Evolutionary conservation across 345 rosid species (phyloP).

Genomic region (Nephelium lappaceum): DNA sequence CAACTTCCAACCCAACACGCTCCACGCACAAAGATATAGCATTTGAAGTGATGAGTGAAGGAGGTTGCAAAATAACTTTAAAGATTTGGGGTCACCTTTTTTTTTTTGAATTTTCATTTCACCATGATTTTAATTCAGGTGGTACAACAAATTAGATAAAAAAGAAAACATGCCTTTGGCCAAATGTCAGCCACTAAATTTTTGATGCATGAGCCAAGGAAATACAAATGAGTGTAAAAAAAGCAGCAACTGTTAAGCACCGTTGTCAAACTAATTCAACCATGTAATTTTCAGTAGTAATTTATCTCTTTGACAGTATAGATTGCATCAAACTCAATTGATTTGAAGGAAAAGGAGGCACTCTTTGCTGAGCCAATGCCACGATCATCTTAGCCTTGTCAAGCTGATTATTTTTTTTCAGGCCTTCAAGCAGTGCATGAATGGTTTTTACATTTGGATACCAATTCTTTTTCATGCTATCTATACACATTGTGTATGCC

Average conservation of each 20-base stretch:
- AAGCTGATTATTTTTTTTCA: conserved; percentile 46
- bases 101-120: conserved; percentile 18
- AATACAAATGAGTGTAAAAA: conserved; percentile 23
- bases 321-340: conserved; percentile 50
- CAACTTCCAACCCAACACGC: not conserved
- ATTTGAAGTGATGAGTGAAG: not conserved
- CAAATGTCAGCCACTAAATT: conserved; percentile 14
- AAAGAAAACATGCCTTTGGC: conserved; percentile 20
- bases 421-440: conserved; percentile 54
- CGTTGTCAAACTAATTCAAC: conserved; percentile 7
- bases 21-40: not conserved
- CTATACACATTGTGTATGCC: conserved; percentile 74
- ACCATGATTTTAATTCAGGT: conserved; percentile 25
- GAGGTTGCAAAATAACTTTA: conserved; percentile 17
- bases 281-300: conserved; percentile 9
- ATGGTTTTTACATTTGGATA: conserved; percentile 64
- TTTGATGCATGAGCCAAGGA: conserved; percentile 8
- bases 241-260: conserved; percentile 15
- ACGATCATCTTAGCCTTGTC: conserved; percentile 55
- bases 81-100: conserved; percentile 2
- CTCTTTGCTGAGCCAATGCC: conserved; percentile 44
- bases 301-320: conserved; percentile 33
- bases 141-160: conserved; percentile 26
- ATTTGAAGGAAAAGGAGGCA: conserved; percentile 60
- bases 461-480: conserved; percentile 67